Conservation (phyloP, 352 stramenopile species). For the Globisporangium carolinianum region DNA sequence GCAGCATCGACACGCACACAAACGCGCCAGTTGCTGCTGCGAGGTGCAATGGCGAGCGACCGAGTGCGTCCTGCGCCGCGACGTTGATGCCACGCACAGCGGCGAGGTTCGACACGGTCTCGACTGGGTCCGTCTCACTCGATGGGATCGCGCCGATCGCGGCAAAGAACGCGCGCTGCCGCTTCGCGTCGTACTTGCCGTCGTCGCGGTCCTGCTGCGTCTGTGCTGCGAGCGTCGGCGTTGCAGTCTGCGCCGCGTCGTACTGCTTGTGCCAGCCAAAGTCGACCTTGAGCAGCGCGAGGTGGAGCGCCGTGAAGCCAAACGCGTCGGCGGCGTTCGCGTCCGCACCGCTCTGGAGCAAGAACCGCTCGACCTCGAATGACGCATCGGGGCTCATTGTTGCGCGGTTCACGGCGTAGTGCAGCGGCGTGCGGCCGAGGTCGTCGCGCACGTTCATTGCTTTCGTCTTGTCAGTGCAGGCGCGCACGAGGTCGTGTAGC, state of each 20-base stretch:
- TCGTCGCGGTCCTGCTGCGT: conserved; percentile 25
- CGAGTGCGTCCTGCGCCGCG: conserved; percentile 31
- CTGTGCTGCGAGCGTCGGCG: conserved; percentile 19
- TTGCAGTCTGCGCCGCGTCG: conserved; percentile 15
- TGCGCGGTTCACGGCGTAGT: conserved; percentile 65
- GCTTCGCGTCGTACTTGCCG: conserved; percentile 42
- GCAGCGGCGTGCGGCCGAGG: conserved; percentile 52
- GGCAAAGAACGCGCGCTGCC: conserved; percentile 30
- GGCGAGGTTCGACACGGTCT: conserved; percentile 67
- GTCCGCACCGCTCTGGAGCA: conserved; percentile 49
- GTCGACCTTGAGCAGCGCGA: conserved; percentile 62
- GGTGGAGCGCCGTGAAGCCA: conserved; percentile 48
- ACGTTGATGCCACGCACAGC: conserved; percentile 40
- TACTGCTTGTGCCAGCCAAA: conserved; percentile 60
- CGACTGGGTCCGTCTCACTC: conserved; percentile 54
- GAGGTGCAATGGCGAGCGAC: conserved; percentile 55
- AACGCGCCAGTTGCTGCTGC: conserved; percentile 69
- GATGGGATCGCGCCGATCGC: conserved; percentile 32
- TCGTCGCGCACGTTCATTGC: conserved; percentile 45
- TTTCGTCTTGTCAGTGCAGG: conserved; percentile 21
- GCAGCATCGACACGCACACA: conserved; percentile 61
- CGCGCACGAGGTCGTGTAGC: conserved; percentile 37
- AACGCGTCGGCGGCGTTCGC: conserved; percentile 53
- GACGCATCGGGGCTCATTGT: conserved; percentile 65
- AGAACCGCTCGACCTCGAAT: conserved; percentile 69